Base-by-base conservation (phyloP, 1,284 basidiomycete genomes). In the Rhodotorula mucilaginosa region DNA sequence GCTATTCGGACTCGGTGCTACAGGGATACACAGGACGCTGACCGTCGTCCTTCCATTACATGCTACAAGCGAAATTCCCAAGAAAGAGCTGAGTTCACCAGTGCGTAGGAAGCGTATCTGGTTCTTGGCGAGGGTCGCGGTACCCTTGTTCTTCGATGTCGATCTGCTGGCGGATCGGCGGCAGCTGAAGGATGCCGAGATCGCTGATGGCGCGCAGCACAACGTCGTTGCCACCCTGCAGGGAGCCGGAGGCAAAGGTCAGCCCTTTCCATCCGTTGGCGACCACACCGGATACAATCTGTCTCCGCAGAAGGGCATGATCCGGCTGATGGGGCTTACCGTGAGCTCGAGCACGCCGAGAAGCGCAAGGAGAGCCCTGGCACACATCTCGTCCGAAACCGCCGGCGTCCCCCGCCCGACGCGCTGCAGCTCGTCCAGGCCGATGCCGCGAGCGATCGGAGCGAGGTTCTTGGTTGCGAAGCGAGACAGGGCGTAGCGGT, bases 371-470 rank as follows among this genome's bases (percentile, higher is more conserved):
- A 68, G n/a, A 2, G 44, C 51, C 18, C n/a, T n/a, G 16, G 61
- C 44, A 31, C 10, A 29, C 67, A 68, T 68, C 6, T 47, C 49
- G 26, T 68, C 67, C n/a, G 58, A 60, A 18, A 68, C 46, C 58
- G 39, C 54, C 2, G 57, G 29, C 2, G 21, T 39, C 10, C 62
- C 58, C 10, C 54, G 47, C 19, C 31, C 62, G 5, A 64, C 7
- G 31, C 67, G 46, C 12, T 64, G 16, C 5, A 57, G 13, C 18
- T 68, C 58, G 8, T 68, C 39, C 23, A 68, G 23, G 16, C 64
- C 54, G 58, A 60, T 4, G 3, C 39, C 4, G 18, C n/a, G 29
- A 5, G 58, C 67, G 31, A 68, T 39, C 21, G 31, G 57, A 19
- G 51, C 16, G 26, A 68, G 51, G 6, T 29, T 15, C 58, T 60